Evolutionary conservation across 805 yeast genomes (phyloP), one percentile per base, ranked within the genome.

Genomic region (Huiozyma naganishii): DNA sequence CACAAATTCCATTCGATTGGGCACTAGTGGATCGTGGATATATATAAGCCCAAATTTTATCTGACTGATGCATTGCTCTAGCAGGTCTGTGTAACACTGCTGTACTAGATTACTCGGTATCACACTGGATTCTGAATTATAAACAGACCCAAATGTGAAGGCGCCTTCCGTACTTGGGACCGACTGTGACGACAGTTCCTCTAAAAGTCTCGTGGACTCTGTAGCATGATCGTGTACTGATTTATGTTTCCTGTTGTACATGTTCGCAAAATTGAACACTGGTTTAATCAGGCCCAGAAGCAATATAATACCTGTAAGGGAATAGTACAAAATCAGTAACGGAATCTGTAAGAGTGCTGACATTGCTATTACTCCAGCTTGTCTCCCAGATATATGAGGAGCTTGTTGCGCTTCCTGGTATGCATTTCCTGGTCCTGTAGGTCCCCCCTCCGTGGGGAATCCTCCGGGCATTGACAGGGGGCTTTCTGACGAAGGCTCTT

Each of bases 11-110:
- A 66, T 60, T 0, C 80, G 69, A 41, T 78, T 77, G 46, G 83
- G 88, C 57, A 84, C 80, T 45, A 79, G 75, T 17, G 79, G 77
- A 54, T 84, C 81, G 44, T 85, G 83, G 41, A 92, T 63, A 50
- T 84, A 79, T 2, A 88, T 76, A 41, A 85, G 64, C 36, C 89
- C 68, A 70, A 86, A 86, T 59, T 79, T 77, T 28, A 80, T 81
- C 43, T 83, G 76, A 32, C 73, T 68, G 41, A 83, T 81, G 32
- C 92, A 83, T 53, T 72, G 67, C 53, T 74, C 79, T 43, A 89
- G 65, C 1, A 95, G 89, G 45, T 81, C 80, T 1, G 89, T 77
- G 63, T 88, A 90, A 32, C 94, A 81, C 11, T 88, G 88, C 52
- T 77, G 79, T 45, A 75, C 40, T 6, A 51, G 45, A 5, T 44